Base-by-base conservation (phyloP, 768 basidiomycete genomes). In the Termitomyces eurrhizus region DNA sequence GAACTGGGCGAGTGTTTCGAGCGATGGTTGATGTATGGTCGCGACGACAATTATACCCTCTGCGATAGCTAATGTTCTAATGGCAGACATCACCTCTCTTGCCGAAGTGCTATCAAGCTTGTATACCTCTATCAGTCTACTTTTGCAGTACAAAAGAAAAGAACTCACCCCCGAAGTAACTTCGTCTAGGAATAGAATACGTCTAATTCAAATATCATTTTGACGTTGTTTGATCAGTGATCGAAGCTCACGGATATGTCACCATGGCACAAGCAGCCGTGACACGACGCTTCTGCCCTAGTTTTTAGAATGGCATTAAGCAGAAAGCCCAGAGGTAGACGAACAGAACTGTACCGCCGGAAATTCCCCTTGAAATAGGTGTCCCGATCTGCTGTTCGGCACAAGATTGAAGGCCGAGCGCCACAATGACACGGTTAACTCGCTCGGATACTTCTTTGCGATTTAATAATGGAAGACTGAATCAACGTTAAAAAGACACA, bases 1-100 rank as follows among this genome's bases (percentile, higher is more conserved):
- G 67, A 90, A 89, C 48, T 85, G 78, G 0, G 78, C 66, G 52
- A 87, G 80, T 0, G 85, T 85, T 59, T 84, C 83, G 26, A 81
- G 80, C 24, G 82, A 79, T 0, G 88, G 88, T 59, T 89, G 87
- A 64, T 90, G 88, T 56, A 90, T 86, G 5, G 85, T 85, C 18
- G 83, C 81, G 50, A 89, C 78, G 36, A 87, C 78, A 37, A 86
- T 80, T 54, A 85, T 82, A 26, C 77, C 76, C 61, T 81, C 78
- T 7, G 77, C 72, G 32, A 73, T 65, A 0, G 83, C 79, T 11
- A 86, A 69, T 16, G 72, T 70, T 18, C 75, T 74, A 35, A 83
- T 78, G 45, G 82, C 72, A 7, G 74, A 66, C 65, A 81, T 72
- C 7, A 80, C 80, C 59, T 77, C 76, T 1, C 75, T 68, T 26